Base-by-base conservation (phyloP, 352 stramenopile genomes). In the Phytophthora ramorum region DNA sequence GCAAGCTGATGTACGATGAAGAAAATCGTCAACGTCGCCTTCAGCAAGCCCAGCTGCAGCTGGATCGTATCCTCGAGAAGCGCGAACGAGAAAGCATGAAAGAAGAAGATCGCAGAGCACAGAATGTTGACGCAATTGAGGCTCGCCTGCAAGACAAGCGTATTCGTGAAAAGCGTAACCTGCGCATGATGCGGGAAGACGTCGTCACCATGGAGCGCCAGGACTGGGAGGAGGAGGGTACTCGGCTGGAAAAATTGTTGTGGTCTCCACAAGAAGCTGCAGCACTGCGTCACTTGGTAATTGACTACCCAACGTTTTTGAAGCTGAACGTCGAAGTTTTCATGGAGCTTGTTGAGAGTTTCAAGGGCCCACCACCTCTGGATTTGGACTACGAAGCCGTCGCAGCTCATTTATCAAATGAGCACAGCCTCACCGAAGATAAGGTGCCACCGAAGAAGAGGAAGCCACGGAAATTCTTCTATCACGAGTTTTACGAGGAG, bases 401-500 rank as follows among this genome's bases (percentile, higher is more conserved):
- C 1, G 53, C 45, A n/a, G 19, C 49, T 14, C 57, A 87, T 58
- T 62, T 69, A 7, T 19, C 26, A 22, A 53, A 46, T 0, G 82
- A 91, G 55, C 26, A 63, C 8, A 64, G 43, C 2, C 38, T 91
- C 24, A 48, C 58, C 7, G 45, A 78, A 19, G 70, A 84, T 0
- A 65, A 67, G 6, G 66, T 89, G 0, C 78, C 74, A 4, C 56
- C 30, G 2, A 85, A 78, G 49, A 85, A 82, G 37, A 66, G 76
- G 4, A 83, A 78, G 26, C 68, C 62, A 7, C 76, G 76, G 6
- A 72, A 73, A 41, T 91, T 91, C 53, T 91, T 91, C 60, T 91
- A 89, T 51, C 82, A 91, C 45, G 80, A 91, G 48, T 91, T 87
- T 53, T 89, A 87, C 49, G 78, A 91, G 59, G 72, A 86, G 16